These are phyloP conservation scores for Dactylellina haptotyla DNA, from an alignment of 2,329 filamentous ascomycete species.

Conservation along the genomic window DNA sequence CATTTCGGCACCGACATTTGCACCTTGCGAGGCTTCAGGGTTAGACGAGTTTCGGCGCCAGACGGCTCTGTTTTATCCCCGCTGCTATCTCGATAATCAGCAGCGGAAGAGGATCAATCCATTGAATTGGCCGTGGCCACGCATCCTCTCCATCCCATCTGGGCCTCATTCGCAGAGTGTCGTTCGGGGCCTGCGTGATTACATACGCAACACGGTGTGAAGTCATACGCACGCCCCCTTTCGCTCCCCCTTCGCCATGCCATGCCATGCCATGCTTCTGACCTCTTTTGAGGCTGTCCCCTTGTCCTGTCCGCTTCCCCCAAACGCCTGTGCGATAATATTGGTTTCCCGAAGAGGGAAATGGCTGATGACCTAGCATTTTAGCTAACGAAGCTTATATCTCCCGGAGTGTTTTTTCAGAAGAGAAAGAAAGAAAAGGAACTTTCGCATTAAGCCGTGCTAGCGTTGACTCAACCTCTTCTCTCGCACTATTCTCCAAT, in stretches of 20 bases:
- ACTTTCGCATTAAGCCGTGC: constrained; percentile 21
- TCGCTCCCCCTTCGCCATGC: constrained; percentile 20
- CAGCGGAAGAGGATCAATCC: neutral
- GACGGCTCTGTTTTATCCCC: neutral
- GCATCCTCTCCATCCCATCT: no score
- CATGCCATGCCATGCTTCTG: neutral
- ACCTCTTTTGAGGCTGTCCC: constrained; percentile 29
- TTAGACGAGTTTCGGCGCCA: neutral
- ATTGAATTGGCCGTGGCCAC: constrained; percentile 8
- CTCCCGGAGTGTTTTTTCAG: constrained; percentile 19
- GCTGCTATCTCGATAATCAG: constrained; percentile 37
- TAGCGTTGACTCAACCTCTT: constrained; percentile 39
- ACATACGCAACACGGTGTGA: constrained; percentile 46
- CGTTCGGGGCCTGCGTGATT: constrained; percentile 28
- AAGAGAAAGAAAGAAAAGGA: constrained; percentile 24
- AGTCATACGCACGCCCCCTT: constrained; percentile 39
- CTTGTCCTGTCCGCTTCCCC: constrained; percentile 1
- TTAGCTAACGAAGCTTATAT: constrained; percentile 34
- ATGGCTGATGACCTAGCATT: constrained; percentile 27
- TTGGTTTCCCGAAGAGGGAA: constrained; percentile 30
- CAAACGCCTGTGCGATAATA: constrained; percentile 31
- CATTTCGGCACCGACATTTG: constrained; percentile 42
- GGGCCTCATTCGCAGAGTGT: no score
- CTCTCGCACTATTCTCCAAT: neutral
- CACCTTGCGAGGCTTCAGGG: neutral